Conservation (phyloP, 176 grass and related monocot species). For the Microstegium vimineum region DNA sequence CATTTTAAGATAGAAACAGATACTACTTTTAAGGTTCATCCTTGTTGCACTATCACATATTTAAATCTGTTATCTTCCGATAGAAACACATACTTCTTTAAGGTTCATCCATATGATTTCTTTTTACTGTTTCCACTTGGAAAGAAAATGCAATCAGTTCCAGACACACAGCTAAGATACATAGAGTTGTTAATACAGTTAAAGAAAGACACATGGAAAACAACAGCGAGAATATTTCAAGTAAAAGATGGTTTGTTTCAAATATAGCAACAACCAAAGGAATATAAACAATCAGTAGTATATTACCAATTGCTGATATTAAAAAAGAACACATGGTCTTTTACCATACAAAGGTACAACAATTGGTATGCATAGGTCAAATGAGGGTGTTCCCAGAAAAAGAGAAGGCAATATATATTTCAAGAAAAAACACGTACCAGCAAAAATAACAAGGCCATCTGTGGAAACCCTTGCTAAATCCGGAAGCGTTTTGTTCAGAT, state of each 20-base stretch:
- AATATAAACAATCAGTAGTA: not conserved
- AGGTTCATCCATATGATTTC: not conserved
- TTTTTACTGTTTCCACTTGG: not conserved
- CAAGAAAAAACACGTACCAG: constrained; percentile 47
- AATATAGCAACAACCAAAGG: not conserved
- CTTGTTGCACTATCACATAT: not conserved
- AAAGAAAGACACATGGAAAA: not conserved
- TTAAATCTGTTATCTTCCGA: not conserved
- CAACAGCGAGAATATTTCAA: not conserved
- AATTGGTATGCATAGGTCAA: not conserved
- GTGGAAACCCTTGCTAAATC: constrained; percentile 91
- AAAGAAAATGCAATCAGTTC: not conserved
- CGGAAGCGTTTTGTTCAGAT: constrained; percentile 95
- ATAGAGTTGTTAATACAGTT: not conserved
- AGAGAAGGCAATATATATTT: not conserved
- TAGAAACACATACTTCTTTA: not conserved
- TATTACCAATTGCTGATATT: not conserved
- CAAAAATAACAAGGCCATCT: constrained; percentile 87
- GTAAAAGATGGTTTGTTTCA: not conserved
- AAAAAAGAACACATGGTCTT: not conserved
- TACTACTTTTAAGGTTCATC: not conserved
- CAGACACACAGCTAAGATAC: not conserved
- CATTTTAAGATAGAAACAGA: not conserved
- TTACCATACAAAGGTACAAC: not conserved
- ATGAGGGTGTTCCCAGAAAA: not conserved